Percentiles rank a stretch among this genome's conserved stretches.
These are phyloP conservation scores for Diplotaxis tenuifolia DNA, from an alignment of 345 rosid genomes.

Conservation along the genomic window DNA sequence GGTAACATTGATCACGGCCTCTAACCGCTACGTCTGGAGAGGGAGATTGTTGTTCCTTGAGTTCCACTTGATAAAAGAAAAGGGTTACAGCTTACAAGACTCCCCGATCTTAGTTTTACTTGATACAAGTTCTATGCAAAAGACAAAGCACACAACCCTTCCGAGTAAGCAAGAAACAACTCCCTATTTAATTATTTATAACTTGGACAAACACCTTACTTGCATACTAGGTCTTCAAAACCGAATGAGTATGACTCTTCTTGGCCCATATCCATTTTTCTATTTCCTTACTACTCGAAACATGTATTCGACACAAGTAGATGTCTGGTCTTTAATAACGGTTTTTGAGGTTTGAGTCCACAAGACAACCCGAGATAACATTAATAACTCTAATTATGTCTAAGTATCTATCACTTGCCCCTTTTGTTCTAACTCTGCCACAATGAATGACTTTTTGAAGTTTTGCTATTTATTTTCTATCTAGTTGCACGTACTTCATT, in stretches of 20 bases:
- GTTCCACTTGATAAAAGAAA: too few relatives aligned
- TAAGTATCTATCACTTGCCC: neutral
- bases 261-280: neutral
- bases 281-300: too few relatives aligned
- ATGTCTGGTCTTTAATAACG: neutral
- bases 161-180: too few relatives aligned
- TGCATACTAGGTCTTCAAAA: neutral
- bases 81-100: too few relatives aligned
- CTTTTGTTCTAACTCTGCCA: neutral
- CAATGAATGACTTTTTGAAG: neutral
- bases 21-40: too few relatives aligned
- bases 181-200: too few relatives aligned
- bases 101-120: too few relatives aligned
- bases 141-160: too few relatives aligned
- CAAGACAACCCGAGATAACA: neutral
- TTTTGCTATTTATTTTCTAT: neutral
- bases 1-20: too few relatives aligned
- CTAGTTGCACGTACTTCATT: neutral
- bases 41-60: too few relatives aligned
- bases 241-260: neutral
- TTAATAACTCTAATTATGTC: neutral
- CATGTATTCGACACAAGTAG: neutral
- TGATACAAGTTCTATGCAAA: too few relatives aligned
- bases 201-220: too few relatives aligned
- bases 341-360: neutral